Evolutionary conservation across 441 rosid genomes (phyloP), one percentile per base, ranked within the genome.

Genomic region (Jatropha podagrica): DNA sequence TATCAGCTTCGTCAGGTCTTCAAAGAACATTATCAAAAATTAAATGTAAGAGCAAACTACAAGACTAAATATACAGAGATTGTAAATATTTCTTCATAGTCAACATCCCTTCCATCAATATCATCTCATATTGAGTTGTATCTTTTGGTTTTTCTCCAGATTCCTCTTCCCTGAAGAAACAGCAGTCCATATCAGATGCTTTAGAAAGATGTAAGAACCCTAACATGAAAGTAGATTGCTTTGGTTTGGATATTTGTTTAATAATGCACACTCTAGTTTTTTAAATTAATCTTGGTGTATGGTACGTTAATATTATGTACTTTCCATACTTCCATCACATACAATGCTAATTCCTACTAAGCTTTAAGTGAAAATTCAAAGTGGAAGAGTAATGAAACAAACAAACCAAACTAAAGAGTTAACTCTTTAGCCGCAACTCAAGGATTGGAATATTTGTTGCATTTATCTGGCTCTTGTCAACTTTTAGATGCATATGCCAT

Each of bases 1-100:
- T 88, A 69, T 85, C 94, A 61, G 92, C 91, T 60, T 82, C 90
- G 60, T 73, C 74, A 4, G 88, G 88, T 55, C 83, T 90, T 77
- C 84, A 85, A 59, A 73, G 85, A 63, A 83, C 82, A 40, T 66
- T 90, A 32, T 75, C 79, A 20, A 82, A 77, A 65, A 82, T 86
- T 15, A 72, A 55, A 72, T 87, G 91, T 86, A 85, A 83, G 91
- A 76, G 52, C 75, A 27, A 63, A 76, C 72, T 18, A n/a, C 73
- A 42, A 55, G 63, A 74, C 20, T 48, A 4, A 66, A 68, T 18
- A 63, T 54, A 32, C n/a, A 8, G 63, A 3, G 49, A 63, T 26
- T 11, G 41, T 63, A 62, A 46, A 26, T 74, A n/a, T 3, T 17
- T 38, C 4, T 32, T 49, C 17, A 40, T 44, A 15, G 49, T 12